Percentiles rank a stretch among this genome's conserved stretches.
These are phyloP conservation scores for Lipomyces starkeyi DNA, from an alignment of 805 yeast genomes.

Conservation along the genomic window DNA sequence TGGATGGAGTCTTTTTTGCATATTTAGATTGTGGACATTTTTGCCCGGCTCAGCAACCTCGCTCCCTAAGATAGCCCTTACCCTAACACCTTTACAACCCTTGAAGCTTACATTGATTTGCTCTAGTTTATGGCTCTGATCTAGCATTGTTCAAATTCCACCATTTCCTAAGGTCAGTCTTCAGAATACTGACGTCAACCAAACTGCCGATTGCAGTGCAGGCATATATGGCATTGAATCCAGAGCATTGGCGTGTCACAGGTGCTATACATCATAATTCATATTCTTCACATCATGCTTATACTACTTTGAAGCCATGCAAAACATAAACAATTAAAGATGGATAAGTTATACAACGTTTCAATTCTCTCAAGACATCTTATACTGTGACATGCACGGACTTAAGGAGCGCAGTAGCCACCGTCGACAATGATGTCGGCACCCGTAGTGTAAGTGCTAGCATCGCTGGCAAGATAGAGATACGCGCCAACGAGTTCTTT, in stretches of 20 bases:
- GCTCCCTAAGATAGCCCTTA: background rate
- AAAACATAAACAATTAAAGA: background rate
- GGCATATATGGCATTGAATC: background rate
- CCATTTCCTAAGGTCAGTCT: background rate
- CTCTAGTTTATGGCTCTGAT: no score
- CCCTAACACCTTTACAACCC: background rate
- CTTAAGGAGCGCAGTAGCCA: slow-evolving; percentile 46
- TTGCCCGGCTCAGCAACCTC: background rate
- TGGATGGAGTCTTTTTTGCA: background rate
- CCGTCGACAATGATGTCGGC: slow-evolving; percentile 80
- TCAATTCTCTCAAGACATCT: background rate
- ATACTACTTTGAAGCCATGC: no score
- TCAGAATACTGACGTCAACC: background rate
- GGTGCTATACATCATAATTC: no score
- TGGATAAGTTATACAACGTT: background rate
- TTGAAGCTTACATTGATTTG: background rate
- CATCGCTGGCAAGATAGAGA: slow-evolving; percentile 77
- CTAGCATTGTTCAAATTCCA: background rate
- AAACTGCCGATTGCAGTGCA: background rate
- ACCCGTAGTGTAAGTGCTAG: slow-evolving; percentile 80
- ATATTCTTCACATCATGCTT: background rate
- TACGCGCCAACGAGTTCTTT: slow-evolving; percentile 68
- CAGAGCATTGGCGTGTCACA: no score
- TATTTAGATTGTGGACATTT: background rate
- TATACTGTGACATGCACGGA: background rate